These are phyloP conservation scores for Effrenium voratum DNA, from an alignment of 73 alveolate species.

Conservation along the genomic window DNA sequence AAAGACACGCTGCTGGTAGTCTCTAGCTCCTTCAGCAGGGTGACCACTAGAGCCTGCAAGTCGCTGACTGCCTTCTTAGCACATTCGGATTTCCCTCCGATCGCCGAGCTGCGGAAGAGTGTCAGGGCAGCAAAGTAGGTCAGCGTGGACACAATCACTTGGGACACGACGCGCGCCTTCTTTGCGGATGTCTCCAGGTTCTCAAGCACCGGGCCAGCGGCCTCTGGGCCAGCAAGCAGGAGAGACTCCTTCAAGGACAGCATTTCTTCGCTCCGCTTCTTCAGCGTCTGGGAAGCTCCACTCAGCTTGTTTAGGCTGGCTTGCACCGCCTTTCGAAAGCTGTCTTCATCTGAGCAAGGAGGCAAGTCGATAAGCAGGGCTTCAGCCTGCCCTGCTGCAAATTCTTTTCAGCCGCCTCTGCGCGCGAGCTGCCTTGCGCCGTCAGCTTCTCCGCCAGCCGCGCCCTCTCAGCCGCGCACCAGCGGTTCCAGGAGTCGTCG, in stretches of 20 bases:
- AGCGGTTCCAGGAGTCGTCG: not conserved
- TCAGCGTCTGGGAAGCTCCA: not conserved
- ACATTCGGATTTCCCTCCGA: not conserved
- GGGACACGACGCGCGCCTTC: not conserved
- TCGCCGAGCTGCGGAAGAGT: not conserved
- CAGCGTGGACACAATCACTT: not conserved
- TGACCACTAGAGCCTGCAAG: not conserved
- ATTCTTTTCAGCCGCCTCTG: not conserved
- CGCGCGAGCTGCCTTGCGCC: not conserved
- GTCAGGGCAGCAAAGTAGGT: conserved; percentile 17
- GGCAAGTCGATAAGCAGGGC: not conserved
- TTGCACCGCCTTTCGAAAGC: not conserved
- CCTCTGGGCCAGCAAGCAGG: not conserved
- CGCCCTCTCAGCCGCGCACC: not conserved
- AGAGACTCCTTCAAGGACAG: not conserved
- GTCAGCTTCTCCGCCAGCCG: not conserved
- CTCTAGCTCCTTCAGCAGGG: not conserved
- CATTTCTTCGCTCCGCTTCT: not conserved
- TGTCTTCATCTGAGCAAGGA: not conserved
- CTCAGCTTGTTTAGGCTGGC: not conserved
- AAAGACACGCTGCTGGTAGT: not conserved
- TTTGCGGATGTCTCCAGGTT: not conserved
- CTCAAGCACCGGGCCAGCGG: not conserved
- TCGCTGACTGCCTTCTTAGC: conserved; percentile 2
- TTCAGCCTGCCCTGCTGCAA: not conserved